Evolutionary conservation across 2,329 filamentous ascomycete genomes (phyloP).

Genomic region (Botrytis fragariae): DNA sequence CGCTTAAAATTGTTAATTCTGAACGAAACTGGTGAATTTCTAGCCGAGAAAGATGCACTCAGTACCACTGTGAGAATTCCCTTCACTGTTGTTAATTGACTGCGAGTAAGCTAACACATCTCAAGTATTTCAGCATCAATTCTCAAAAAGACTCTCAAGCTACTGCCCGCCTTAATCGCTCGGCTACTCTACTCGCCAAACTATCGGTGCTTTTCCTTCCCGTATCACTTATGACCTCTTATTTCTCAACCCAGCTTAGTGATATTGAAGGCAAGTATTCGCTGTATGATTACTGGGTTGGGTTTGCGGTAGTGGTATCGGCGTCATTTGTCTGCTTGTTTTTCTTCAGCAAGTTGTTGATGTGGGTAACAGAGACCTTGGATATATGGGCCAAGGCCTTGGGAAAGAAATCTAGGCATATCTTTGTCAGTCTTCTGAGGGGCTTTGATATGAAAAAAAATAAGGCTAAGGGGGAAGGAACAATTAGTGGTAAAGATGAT

Average conservation of each 20-base stretch:
- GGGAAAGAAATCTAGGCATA: conserved; percentile 17
- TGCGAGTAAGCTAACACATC: conserved; percentile 20
- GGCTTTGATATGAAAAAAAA: background rate
- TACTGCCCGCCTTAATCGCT: conserved; percentile 68
- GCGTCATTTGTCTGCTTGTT: conserved; percentile 58
- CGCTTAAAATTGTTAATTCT: conserved; percentile 59
- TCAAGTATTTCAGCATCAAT: conserved; percentile 73
- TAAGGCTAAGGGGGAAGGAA: background rate
- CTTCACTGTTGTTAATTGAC: background rate
- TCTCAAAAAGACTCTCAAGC: conserved; percentile 71
- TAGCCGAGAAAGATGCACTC: conserved; percentile 68
- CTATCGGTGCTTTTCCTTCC: conserved; percentile 74
- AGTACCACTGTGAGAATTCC: conserved; percentile 56
- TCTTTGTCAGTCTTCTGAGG: conserved; percentile 3
- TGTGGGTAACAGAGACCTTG: conserved; percentile 47
- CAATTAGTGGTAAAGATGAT: background rate
- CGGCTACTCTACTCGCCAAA: conserved; percentile 71
- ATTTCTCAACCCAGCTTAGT: conserved; percentile 66
- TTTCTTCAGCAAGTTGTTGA: conserved; percentile 49
- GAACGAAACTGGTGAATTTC: conserved; percentile 59
- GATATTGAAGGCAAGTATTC: conserved; percentile 58
- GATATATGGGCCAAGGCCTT: conserved; percentile 36
- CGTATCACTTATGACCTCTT: conserved; percentile 70
- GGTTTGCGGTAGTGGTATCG: conserved; percentile 62
- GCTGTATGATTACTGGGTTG: conserved; percentile 62